These are phyloP conservation scores for Diaporthe destruens DNA, from an alignment of 2,329 filamentous ascomycete species.

Conservation along the genomic window DNA sequence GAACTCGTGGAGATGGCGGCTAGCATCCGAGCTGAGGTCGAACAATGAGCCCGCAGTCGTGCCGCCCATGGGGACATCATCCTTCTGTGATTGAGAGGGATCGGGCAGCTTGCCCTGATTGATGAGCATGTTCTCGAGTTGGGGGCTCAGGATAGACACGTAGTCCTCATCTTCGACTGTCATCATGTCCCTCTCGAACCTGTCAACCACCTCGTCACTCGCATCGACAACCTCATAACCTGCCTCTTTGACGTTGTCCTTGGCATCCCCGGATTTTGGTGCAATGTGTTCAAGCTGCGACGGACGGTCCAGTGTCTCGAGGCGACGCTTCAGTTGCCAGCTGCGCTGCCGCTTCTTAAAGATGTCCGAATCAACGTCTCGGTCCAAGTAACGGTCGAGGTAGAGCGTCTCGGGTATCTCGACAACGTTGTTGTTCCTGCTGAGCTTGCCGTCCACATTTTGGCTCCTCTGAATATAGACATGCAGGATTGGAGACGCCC, in stretches of 20 bases:
- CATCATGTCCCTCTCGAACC: conserved; percentile 33
- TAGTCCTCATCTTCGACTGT: conserved; percentile 40
- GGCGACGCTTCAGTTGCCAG: conserved; percentile 79
- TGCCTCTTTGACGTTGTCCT: conserved; percentile 28
- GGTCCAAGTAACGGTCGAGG: conserved; percentile 88
- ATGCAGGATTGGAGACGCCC: conserved; percentile 87
- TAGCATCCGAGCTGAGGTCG: conserved; percentile 31
- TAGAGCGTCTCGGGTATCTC: conserved; percentile 85
- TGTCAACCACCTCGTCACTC: conserved; percentile 18
- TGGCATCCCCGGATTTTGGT: conserved; percentile 1
- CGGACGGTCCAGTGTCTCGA: conserved; percentile 64
- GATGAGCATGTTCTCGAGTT: conserved; percentile 47
- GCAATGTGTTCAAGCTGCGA: conserved; percentile 16
- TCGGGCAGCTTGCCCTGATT: conserved; percentile 50
- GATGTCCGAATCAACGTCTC: conserved; percentile 69
- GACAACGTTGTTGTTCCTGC: conserved; percentile 82
- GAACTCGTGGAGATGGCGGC: conserved; percentile 28
- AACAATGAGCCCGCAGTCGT: neutral
- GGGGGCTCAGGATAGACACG: conserved; percentile 42
- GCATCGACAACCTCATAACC: conserved; percentile 38
- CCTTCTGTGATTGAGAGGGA: neutral
- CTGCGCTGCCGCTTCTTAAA: conserved; percentile 74
- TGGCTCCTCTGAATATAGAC: conserved; percentile 89
- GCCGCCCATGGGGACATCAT: conserved; percentile 15
- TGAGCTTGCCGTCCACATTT: conserved; percentile 67